Evolutionary conservation across 805 yeast species (phyloP).

Genomic region (Starmerella floricola): DNA sequence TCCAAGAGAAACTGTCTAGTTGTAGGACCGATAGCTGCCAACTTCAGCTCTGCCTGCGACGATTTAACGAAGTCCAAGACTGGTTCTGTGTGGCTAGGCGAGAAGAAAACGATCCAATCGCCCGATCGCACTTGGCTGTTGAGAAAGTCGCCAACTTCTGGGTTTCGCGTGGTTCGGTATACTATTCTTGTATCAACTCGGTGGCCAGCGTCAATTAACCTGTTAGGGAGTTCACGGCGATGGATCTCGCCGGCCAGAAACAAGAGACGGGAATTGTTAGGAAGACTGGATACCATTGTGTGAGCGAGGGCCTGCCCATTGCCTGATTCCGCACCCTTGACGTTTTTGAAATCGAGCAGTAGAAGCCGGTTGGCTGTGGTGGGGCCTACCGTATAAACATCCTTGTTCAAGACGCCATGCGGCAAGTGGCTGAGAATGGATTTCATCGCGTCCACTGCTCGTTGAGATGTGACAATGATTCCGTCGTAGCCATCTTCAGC

Average conservation of each 20-base stretch:
- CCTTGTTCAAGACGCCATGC: slow-evolving; percentile 21
- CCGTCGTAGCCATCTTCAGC: slow-evolving; percentile 31
- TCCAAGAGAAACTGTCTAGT: slow-evolving; percentile 49
- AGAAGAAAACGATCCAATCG: slow-evolving; percentile 74
- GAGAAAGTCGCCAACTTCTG: slow-evolving; percentile 34
- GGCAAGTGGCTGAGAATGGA: slow-evolving; percentile 26
- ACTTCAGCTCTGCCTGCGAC: slow-evolving; percentile 27
- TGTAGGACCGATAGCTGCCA: slow-evolving; percentile 90
- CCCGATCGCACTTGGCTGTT: slow-evolving; percentile 16
- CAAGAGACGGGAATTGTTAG: slow-evolving; percentile 26
- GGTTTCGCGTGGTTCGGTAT: slow-evolving; percentile 50
- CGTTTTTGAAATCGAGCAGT: slow-evolving; percentile 50
- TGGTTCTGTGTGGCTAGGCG: slow-evolving; percentile 73
- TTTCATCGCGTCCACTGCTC: slow-evolving; percentile 75
- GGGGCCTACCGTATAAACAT: slow-evolving; percentile 83
- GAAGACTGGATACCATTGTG: slow-evolving; percentile 35
- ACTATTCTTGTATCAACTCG: slow-evolving; percentile 48
- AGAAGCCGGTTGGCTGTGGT: slow-evolving; percentile 56
- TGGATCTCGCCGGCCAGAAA: slow-evolving; percentile 82
- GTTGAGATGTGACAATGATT: slow-evolving; percentile 72
- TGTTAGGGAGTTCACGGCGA: slow-evolving; percentile 66
- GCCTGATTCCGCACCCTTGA: slow-evolving; percentile 69
- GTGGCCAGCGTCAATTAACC: slow-evolving; percentile 35
- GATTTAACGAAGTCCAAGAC: slow-evolving; percentile 40
- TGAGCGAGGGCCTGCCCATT: slow-evolving; percentile 65